Base-by-base conservation (phyloP, 2,329 filamentous ascomycete species). In the Cercospora sp. region DNA sequence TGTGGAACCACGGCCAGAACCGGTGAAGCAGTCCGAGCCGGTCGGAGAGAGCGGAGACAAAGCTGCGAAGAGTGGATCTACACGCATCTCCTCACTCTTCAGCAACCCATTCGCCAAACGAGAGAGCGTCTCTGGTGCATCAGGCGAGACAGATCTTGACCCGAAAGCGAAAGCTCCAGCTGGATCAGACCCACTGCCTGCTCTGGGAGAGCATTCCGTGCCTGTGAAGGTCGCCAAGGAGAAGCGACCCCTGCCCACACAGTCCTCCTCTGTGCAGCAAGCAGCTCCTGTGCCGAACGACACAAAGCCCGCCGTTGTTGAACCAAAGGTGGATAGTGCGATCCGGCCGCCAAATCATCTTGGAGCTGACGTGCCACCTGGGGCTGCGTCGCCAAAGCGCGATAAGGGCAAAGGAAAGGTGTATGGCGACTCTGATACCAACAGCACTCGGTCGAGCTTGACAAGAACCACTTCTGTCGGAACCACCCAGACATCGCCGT, bases 351-450 rank as follows among this genome's bases (percentile, higher is more conserved):
- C 62, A 30, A 64, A 64, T 18, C 62, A 64, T 28, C 30, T 64
- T 24, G 62, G 62, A 18, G 12, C 51, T 40, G 49, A 64, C 10
- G 62, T 64, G 13, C 62, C 62, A 21, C 62, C 62, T 37, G 62
- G 62, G 4, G 43, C 66, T 24, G 43, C 61, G 28, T 60, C 45
- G 32, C 66, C 66, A 9, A 65, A 65, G 58, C 63, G 63, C 12
- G 67, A 66, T n/a, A 66, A 66, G 26, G 67, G 64, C 9, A 69
- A 66, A 55, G 67, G 67, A 37, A 69, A 61, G 55, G 55, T 65
- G 2, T 63, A 63, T 26, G 64, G 61, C 43, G 43, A 68, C 32
- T 28, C 61, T 32, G 66, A 68, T 45, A 68, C 61, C 32, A 60
- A 53, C 32, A 68, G 66, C 62, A 65, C 66, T 10, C 63, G 66